Conservation (phyloP, 208 protist genomes). For the Leishmania amazonensis region DNA sequence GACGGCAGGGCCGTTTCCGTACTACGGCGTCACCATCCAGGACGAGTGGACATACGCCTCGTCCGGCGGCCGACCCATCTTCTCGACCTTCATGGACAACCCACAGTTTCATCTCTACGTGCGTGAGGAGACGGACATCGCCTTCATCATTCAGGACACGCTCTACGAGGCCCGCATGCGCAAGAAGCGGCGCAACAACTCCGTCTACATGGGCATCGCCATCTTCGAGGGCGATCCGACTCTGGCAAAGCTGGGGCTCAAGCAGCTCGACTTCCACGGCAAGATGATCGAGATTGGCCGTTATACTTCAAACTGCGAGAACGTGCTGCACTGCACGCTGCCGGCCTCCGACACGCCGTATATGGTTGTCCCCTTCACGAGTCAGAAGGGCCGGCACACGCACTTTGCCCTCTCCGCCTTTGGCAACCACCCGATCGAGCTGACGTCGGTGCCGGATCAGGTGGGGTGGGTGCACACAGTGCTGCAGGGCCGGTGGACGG, state of each 20-base stretch:
- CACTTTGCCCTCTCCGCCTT: constrained; percentile 89
- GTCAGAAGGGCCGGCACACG: constrained; percentile 79
- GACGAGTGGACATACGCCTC: constrained; percentile 79
- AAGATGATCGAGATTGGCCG: constrained; percentile 86
- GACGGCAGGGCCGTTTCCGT: constrained; percentile 70
- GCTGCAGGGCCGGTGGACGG: constrained; percentile 80
- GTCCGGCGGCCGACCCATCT: constrained; percentile 85
- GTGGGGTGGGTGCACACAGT: constrained; percentile 87
- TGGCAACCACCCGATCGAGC: constrained; percentile 74
- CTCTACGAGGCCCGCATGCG: constrained; percentile 87
- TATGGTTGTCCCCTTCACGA: constrained; percentile 90
- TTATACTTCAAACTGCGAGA: constrained; percentile 93
- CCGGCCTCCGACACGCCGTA: constrained; percentile 79
- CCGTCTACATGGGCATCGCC: constrained; percentile 91
- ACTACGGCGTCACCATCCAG: constrained; percentile 87
- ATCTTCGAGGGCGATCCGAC: constrained; percentile 85
- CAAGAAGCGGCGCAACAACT: constrained; percentile 87
- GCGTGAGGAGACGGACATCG: constrained; percentile 63
- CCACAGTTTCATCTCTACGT: constrained; percentile 90
- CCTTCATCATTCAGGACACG: constrained; percentile 90
- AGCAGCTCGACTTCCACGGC: constrained; percentile 91
- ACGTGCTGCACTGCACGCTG: constrained; percentile 86
- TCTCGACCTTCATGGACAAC: constrained; percentile 93
- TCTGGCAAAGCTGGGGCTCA: constrained; percentile 73
- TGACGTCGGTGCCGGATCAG: constrained; percentile 84